These are phyloP conservation scores for Bryoglossum gracile DNA, from an alignment of 495 filamentous ascomycete species.

Conservation along the genomic window DNA sequence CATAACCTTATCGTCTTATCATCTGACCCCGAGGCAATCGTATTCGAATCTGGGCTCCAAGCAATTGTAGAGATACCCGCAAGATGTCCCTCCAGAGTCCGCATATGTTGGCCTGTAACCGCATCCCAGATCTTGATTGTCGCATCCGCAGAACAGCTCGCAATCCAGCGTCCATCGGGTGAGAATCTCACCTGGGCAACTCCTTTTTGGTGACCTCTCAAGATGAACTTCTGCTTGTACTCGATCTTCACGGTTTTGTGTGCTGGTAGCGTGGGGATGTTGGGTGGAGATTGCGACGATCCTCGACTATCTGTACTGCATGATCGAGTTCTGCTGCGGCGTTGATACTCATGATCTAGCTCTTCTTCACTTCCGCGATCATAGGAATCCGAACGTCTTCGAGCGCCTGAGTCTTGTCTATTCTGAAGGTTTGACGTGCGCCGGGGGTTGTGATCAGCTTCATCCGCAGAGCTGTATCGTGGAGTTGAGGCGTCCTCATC, in stretches of 20 bases:
- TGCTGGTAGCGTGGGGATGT: slow-evolving; percentile 22
- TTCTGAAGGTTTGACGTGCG: slow-evolving; percentile 15
- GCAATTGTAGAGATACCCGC: slow-evolving; percentile 85
- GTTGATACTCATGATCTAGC: slow-evolving; percentile 20
- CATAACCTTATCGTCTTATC: slow-evolving; percentile 94
- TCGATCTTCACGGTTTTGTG: slow-evolving; percentile 33
- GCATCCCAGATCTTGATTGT: slow-evolving; percentile 90
- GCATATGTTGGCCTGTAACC: slow-evolving; percentile 63
- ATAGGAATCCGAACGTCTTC: slow-evolving; percentile 29
- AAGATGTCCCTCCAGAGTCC: slow-evolving; percentile 89
- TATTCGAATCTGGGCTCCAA: slow-evolving; percentile 82
- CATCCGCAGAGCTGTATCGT: slow-evolving; percentile 45
- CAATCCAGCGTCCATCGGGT: slow-evolving; percentile 82
- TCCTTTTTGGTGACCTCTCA: slow-evolving; percentile 68
- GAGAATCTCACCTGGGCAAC: slow-evolving; percentile 87
- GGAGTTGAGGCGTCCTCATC: slow-evolving; percentile 28
- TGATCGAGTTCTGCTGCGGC: slow-evolving; percentile 19
- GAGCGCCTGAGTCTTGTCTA: slow-evolving; percentile 13
- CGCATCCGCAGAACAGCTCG: slow-evolving; percentile 81
- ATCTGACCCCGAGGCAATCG: slow-evolving; percentile 84
- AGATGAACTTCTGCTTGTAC: slow-evolving; percentile 55
- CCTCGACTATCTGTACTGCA: slow-evolving; percentile 19
- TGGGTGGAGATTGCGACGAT: slow-evolving; percentile 26
- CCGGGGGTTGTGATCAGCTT: slow-evolving; percentile 30
- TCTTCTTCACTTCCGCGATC: slow-evolving; percentile 25